Conservation (phyloP, 2,329 filamentous ascomycete species). For the Aspergillus oerlinghausenensis region DNA sequence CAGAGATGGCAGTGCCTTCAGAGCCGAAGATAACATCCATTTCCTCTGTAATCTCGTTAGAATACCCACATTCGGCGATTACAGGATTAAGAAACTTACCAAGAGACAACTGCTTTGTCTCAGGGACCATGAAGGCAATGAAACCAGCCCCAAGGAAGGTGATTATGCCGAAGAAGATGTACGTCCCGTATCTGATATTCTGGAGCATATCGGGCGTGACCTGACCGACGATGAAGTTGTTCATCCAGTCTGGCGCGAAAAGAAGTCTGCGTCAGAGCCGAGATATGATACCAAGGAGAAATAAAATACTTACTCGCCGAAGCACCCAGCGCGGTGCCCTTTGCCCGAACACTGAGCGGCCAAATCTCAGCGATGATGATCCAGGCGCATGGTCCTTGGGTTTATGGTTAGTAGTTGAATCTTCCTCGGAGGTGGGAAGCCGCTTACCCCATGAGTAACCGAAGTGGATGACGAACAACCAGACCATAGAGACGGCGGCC, state of each 20-base stretch:
- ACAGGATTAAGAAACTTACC: neutral
- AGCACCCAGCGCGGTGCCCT: constrained; percentile 66
- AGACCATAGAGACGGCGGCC: constrained; percentile 54
- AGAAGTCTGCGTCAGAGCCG: constrained; percentile 1
- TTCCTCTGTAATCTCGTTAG: constrained; percentile 36
- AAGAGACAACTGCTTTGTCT: constrained; percentile 41
- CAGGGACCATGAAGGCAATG: constrained; percentile 49
- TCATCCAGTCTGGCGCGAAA: constrained; percentile 42
- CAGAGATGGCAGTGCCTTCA: constrained; percentile 61
- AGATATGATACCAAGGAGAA: constrained; percentile 5
- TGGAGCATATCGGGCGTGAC: constrained; percentile 65
- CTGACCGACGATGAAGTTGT: constrained; percentile 60
- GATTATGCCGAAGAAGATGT: constrained; percentile 64
- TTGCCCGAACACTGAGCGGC: constrained; percentile 65
- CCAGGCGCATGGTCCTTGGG: constrained; percentile 58
- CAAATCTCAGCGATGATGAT: constrained; percentile 71
- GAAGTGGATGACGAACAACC: constrained; percentile 69
- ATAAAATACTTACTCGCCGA: constrained; percentile 43
- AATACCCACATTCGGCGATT: neutral
- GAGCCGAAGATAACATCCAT: constrained; percentile 64
- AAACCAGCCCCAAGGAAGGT: constrained; percentile 58
- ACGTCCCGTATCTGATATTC: constrained; percentile 64
- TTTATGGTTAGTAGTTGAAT: neutral
- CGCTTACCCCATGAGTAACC: constrained; percentile 62
- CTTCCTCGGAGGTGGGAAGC: neutral